A percentile compares a stretch with the other conserved stretches of the same genome.
phyloP scores from a whole-genome alignment of 108 stramenopile genomes.

The Cyclotella cryptica region DNA sequence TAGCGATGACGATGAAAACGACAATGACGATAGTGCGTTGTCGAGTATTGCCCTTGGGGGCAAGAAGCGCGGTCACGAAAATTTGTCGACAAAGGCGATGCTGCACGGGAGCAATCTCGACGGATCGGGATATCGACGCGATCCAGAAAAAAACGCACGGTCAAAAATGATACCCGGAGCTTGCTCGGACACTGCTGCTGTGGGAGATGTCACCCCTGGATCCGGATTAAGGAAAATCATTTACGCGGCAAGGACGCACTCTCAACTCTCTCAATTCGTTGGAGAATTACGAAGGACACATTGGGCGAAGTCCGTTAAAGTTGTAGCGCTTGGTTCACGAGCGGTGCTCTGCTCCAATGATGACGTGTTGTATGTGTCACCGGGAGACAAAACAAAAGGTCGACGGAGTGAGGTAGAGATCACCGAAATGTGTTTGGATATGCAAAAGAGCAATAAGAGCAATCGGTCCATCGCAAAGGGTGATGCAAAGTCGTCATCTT shows the following conservation, averaged over 20 bases:
- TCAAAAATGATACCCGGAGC: constrained; percentile 1
- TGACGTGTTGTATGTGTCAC: constrained; percentile 48
- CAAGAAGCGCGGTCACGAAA: not conserved
- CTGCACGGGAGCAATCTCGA: constrained; percentile 62
- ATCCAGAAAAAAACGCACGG: constrained; percentile 34
- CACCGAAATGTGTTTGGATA: constrained; percentile 93
- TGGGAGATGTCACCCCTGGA: constrained; percentile 60
- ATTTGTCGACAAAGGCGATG: constrained; percentile 41
- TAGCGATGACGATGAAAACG: constrained; percentile 36
- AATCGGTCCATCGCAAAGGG: not conserved
- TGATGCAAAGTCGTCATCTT: constrained; percentile 33
- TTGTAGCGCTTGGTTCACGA: constrained; percentile 90
- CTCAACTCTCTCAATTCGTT: constrained; percentile 97
- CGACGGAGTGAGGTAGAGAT: constrained; percentile 70
- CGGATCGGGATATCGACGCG: constrained; percentile 58
- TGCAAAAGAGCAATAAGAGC: constrained; percentile 68
- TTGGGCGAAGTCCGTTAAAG: constrained; percentile 72
- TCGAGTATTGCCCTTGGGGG: not conserved
- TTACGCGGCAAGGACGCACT: constrained; percentile 95
- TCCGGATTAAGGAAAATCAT: constrained; percentile 77
- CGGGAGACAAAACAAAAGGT: constrained; percentile 13
- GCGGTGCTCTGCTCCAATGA: constrained; percentile 86
- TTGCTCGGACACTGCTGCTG: constrained; percentile 7
- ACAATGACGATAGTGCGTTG: not conserved
- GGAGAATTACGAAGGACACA: constrained; percentile 78